Evolutionary conservation across 2,329 filamentous ascomycete genomes (phyloP).

Genomic region (Zalaria obscura): DNA sequence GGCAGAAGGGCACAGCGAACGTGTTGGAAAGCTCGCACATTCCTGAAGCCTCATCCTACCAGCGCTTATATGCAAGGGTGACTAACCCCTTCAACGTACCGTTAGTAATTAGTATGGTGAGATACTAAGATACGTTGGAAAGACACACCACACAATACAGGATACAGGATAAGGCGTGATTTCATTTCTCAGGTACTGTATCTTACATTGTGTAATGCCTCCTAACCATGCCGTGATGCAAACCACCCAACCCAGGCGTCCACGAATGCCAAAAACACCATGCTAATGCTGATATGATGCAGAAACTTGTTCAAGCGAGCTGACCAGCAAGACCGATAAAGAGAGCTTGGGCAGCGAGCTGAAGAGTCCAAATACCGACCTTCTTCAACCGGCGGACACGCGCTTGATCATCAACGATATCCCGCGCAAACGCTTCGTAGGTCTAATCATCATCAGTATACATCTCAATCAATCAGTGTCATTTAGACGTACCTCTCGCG

Average conservation of each 20-base stretch:
- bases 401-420: slow-evolving; percentile 82
- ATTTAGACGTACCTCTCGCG: slow-evolving; percentile 52
- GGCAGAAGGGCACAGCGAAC: too few species aligned
- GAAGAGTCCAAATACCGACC: slow-evolving; percentile 91
- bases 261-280: background rate
- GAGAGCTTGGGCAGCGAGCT: slow-evolving; percentile 80
- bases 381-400: slow-evolving; percentile 81
- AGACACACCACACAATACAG: too few species aligned
- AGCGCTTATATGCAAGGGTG: too few species aligned
- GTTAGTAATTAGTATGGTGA: too few species aligned
- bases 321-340: slow-evolving; percentile 92
- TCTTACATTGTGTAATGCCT: too few species aligned
- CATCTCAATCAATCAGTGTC: background rate
- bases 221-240: too few species aligned
- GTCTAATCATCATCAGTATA: slow-evolving; percentile 33
- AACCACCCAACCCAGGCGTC: background rate
- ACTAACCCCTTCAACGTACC: too few species aligned
- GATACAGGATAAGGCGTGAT: too few species aligned
- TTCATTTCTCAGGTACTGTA: too few species aligned
- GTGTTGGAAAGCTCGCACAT: too few species aligned
- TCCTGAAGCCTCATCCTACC: too few species aligned
- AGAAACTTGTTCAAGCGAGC: slow-evolving; percentile 28
- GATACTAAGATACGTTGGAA: too few species aligned
- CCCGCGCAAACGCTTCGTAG: slow-evolving; percentile 83
- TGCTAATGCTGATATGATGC: background rate